Evolutionary conservation across 176 grass and related monocot species (phyloP).

Genomic region (Hsuehochloa calcarea): DNA sequence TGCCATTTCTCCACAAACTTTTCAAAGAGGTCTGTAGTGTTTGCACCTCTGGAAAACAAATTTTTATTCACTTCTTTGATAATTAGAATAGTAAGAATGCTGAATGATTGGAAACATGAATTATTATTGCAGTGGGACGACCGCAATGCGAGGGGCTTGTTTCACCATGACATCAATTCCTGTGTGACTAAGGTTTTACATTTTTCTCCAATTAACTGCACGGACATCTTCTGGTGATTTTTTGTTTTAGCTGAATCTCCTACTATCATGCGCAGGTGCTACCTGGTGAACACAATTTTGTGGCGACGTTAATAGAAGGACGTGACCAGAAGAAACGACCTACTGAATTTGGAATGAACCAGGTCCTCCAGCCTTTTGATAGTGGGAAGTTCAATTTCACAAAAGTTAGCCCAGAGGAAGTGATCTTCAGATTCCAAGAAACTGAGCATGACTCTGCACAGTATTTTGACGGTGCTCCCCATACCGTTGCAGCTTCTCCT

Average conservation of each 20-base stretch:
- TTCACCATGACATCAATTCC: constrained; percentile 73
- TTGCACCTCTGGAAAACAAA: neutral
- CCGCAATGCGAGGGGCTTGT: constrained; percentile 48
- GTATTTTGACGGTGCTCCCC: constrained; percentile 35
- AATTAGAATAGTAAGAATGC: neutral
- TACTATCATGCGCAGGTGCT: constrained; percentile 45
- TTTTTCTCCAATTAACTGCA: neutral
- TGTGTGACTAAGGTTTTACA: constrained; percentile 59
- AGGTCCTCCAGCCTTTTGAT: constrained; percentile 71
- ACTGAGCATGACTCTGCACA: constrained; percentile 16
- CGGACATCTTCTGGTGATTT: neutral
- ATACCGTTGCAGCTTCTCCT: constrained; percentile 32
- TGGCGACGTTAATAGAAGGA: constrained; percentile 66
- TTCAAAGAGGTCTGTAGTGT: constrained; percentile 55
- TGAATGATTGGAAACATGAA: neutral
- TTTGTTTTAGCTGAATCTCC: neutral
- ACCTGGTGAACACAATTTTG: constrained; percentile 62
- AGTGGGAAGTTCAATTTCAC: constrained; percentile 61
- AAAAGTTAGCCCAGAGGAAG: constrained; percentile 47
- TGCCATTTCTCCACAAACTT: constrained; percentile 61
- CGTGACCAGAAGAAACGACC: constrained; percentile 86
- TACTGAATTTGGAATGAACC: constrained; percentile 77
- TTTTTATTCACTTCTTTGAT: neutral
- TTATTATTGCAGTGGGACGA: constrained; percentile 59
- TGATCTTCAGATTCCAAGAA: constrained; percentile 55